Evolutionary conservation across 2,329 filamentous ascomycete genomes (phyloP), one percentile per base, ranked within the genome.

Genomic region (Stemphylium beticola): DNA sequence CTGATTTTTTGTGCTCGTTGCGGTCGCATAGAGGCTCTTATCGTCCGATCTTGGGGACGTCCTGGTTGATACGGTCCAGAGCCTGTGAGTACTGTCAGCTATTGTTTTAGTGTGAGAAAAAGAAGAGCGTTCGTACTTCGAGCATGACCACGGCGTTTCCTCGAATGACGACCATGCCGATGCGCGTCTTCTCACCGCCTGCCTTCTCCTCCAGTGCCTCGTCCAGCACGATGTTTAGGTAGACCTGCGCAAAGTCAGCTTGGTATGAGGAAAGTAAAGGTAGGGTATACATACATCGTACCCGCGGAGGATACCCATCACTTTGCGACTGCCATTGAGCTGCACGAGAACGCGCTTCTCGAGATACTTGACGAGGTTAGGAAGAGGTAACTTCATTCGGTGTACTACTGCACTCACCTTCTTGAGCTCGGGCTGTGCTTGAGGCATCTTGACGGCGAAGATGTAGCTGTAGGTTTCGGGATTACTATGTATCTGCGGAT

Each of bases 101-200:
- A 9, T 41, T 15, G 17, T 34, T 42, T 15, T 18, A 14, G 34
- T 29, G 18, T 29, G 15, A 7, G 51, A 8, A 11, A n/a, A 10
- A 32, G 12, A 36, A n/a, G 33, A 37, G 18, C 15, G 10, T 29
- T 26, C 58, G 22, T 55, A 65, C 91, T 79, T 99, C 96, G 51
- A 99, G 85, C 93, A 99, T 97, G 51, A 99, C 93, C 22, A 99
- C 93, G 2, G 93, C 96, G 79, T 99, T 99, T 62, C 95, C 95
- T 67, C 96, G 91, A 71, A 99, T 97, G 62, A 97, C 93, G 58
- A 96, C 91, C 89, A 96, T 96, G 74, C 95, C 95, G 56, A 98
- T 83, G 68, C 87, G 85, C 64, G 90, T 87, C 79, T 96, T 97
- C 80, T 96, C 92, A 56, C 92, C 92, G 58, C 91, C 91, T 17